phyloP scores from a whole-genome alignment of 768 basidiomycete species.

The Lactarius hatsudake region DNA sequence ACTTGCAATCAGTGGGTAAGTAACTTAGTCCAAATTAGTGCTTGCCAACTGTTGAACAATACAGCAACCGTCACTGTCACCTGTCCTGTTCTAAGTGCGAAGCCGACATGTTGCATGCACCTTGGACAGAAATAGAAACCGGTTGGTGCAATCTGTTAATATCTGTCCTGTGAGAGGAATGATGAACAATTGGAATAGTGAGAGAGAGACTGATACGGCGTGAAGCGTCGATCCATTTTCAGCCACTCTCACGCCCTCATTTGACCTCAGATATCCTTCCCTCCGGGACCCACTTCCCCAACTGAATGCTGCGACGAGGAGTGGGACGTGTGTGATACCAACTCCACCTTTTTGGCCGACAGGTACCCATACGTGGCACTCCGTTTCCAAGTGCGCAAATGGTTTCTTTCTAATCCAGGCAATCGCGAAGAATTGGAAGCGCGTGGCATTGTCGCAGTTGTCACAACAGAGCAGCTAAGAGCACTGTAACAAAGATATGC shows the following conservation, averaged over 20 bases:
- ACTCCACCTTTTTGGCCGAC: not conserved
- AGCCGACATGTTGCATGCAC: not conserved
- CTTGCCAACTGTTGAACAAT: not conserved
- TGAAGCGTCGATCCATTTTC: slow-evolving; percentile 16
- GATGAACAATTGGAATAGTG: not conserved
- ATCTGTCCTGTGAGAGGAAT: not conserved
- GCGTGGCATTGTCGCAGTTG: not conserved
- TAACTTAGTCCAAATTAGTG: not conserved
- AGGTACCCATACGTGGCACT: not conserved
- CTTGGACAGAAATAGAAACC: slow-evolving; percentile 5
- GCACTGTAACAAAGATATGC: not conserved
- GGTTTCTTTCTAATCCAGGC: not conserved
- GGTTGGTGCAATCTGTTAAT: not conserved
- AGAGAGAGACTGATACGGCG: not conserved
- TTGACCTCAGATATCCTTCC: not conserved
- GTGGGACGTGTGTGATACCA: not conserved
- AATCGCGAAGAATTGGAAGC: not conserved
- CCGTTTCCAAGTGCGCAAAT: not conserved
- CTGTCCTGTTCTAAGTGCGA: not conserved
- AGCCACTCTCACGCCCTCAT: not conserved
- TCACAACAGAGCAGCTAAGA: not conserved
- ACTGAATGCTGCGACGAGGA: not conserved
- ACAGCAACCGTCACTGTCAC: not conserved
- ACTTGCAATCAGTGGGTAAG: not conserved
- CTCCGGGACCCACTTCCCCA: not conserved